Evolutionary conservation across 2,329 filamentous ascomycete genomes (phyloP), one percentile per base, ranked within the genome.

Genomic region (Colletotrichum zoysiae): DNA sequence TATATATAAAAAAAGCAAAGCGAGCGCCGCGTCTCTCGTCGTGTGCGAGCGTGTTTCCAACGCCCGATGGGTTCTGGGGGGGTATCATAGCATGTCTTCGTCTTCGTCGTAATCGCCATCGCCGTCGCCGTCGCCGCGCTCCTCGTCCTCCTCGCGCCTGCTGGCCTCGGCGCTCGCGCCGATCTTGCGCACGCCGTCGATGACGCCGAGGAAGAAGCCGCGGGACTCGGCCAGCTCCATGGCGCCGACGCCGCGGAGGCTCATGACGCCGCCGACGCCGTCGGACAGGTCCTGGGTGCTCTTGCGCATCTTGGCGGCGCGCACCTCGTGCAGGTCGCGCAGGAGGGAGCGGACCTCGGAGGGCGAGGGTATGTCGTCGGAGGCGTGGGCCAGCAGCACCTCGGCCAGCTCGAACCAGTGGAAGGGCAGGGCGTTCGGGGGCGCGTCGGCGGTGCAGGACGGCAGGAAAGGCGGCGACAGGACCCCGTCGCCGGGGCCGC

Each of bases 401-500:
- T 97, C 95, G 23, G 93, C 92, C 11, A 98, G 84, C 82, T 98
- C 96, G 53, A 97, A 88, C 95, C 95, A 99, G 84, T 98, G 95
- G 79, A 97, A 98, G 0, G 96, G 96, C 42, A 99, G 85, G 18
- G 91, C 89, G 51, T 90, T 90, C 0, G 90, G 83, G 11, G 91
- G 90, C 1, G 92, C 89, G 58, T 89, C 85, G 26, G 91, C 89
- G 0, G 92, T 95, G 74, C 92, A 94, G 20, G 91, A 91, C 1
- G 90, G 89, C 1, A 97, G 82, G 79, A 98, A 98, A 0, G 95
- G 95, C 5, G 95, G 89, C 0, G 91, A 90, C 0, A 90, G 79
- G 5, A 78, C 75, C 56, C 74, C 74, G 12, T 76, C 76, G 40
- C 74, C 50, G 35, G 77, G 65, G 44, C 81, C 78, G 40, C 81